Conservation (phyloP, 1,139 yeast genomes). For the Nakaseomyces sp. region DNA sequence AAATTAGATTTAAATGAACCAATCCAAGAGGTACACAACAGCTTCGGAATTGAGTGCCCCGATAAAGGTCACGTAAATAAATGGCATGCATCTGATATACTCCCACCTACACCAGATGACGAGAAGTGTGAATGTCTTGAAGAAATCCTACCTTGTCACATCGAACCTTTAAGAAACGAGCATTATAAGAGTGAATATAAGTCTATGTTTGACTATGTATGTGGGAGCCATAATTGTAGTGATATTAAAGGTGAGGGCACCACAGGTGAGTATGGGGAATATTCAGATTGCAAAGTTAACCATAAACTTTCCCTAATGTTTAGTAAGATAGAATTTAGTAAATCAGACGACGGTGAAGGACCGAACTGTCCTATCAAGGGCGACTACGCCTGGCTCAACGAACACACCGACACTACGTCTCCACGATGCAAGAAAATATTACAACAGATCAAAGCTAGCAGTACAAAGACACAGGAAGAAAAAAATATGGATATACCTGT, state of each 20-base stretch:
- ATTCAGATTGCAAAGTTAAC: slow-evolving; percentile 44
- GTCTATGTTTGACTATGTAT: slow-evolving; percentile 39
- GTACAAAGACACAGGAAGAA: neutral
- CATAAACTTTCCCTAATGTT: slow-evolving; percentile 48
- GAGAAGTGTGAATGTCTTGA: slow-evolving; percentile 51
- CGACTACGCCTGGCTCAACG: slow-evolving; percentile 18
- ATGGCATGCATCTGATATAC: slow-evolving; percentile 39
- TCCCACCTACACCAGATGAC: slow-evolving; percentile 50
- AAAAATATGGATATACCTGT: neutral
- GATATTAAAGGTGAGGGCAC: slow-evolving; percentile 43
- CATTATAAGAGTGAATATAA: slow-evolving; percentile 22
- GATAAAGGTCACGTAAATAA: slow-evolving; percentile 11
- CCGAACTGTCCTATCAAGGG: slow-evolving; percentile 19
- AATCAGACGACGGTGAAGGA: slow-evolving; percentile 18
- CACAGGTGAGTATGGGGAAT: slow-evolving; percentile 48
- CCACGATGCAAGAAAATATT: neutral
- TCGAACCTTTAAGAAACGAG: slow-evolving; percentile 29
- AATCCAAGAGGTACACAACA: neutral
- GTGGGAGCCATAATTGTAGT: slow-evolving; percentile 44
- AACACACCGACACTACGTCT: slow-evolving; percentile 5
- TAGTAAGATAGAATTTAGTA: slow-evolving; percentile 39
- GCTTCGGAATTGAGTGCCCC: neutral
- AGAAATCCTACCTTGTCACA: slow-evolving; percentile 42
- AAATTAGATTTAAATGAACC: slow-evolving; percentile 8
- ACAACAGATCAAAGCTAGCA: neutral